phyloP scores from a whole-genome alignment of 2,329 filamentous ascomycete genomes.

The Arthroderma uncinatum region DNA sequence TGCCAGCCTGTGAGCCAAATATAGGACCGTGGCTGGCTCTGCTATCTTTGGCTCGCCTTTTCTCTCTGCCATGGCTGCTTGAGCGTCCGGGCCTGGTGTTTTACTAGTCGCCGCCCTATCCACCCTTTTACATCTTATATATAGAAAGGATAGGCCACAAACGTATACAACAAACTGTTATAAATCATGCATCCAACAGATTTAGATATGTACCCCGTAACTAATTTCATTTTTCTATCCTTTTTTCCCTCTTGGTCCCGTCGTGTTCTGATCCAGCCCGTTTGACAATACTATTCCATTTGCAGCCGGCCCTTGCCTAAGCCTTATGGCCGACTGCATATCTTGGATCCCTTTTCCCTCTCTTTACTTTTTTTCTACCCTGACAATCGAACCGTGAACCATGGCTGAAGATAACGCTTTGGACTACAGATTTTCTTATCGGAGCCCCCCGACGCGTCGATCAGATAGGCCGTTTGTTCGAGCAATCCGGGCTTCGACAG shows the following conservation, averaged over 20 bases:
- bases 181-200: neutral
- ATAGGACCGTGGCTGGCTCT: neutral
- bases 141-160: neutral
- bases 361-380: neutral
- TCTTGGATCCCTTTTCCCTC: neutral
- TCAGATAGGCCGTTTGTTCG: neutral
- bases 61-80: neutral
- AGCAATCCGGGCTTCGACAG: neutral
- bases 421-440: neutral
- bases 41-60: neutral
- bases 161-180: neutral
- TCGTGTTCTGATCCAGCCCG: neutral
- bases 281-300: neutral
- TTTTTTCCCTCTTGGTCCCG: neutral
- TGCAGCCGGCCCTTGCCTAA: constrained; percentile 1
- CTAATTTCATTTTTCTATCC: neutral
- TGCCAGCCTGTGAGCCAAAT: too few relatives aligned
- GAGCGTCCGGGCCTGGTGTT: neutral
- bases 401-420: neutral
- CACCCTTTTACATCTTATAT: neutral
- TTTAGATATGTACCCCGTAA: neutral
- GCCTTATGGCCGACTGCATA: constrained; percentile 2
- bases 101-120: neutral
- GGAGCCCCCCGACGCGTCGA: neutral
- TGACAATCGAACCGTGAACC: neutral